A percentile compares a stretch with the other conserved stretches of the same genome.
Evolutionary conservation across 192 early-diverging fungal genomes (phyloP).

Genomic region (Backusella morwellensis): DNA sequence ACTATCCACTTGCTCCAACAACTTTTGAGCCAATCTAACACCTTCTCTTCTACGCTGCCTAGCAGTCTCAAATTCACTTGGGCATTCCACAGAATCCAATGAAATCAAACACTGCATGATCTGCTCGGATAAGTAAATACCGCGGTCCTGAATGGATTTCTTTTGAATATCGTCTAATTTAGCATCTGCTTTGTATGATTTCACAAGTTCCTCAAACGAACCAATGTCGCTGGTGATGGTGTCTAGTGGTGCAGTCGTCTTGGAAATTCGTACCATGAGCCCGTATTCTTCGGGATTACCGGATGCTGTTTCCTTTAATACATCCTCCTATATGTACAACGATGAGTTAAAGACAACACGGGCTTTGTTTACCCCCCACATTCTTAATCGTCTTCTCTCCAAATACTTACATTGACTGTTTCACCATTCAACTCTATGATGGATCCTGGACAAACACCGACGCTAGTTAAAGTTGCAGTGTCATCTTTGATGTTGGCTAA

Average conservation of each 20-base stretch:
- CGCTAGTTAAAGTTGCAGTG: slow-evolving; percentile 55
- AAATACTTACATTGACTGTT: slow-evolving; percentile 47
- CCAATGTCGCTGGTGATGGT: not conserved
- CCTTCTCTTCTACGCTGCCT: slow-evolving; percentile 74
- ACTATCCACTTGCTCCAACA: slow-evolving; percentile 75
- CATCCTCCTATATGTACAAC: not conserved
- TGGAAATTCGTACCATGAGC: slow-evolving; percentile 45
- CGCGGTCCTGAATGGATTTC: slow-evolving; percentile 67
- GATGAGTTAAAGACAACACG: not conserved
- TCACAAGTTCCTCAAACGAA: slow-evolving; percentile 26
- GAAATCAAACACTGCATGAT: slow-evolving; percentile 77
- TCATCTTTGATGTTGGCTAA: slow-evolving; percentile 76
- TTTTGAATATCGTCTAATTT: slow-evolving; percentile 35
- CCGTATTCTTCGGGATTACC: slow-evolving; percentile 53
- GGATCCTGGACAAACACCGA: slow-evolving; percentile 70
- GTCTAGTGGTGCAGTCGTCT: slow-evolving; percentile 35
- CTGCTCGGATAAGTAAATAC: slow-evolving; percentile 66
- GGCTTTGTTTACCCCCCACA: too few relatives aligned
- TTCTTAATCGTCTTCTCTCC: too few relatives aligned
- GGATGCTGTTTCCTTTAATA: slow-evolving; percentile 31
- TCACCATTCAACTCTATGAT: slow-evolving; percentile 76
- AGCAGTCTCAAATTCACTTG: slow-evolving; percentile 66
- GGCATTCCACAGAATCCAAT: slow-evolving; percentile 69
- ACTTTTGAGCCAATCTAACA: slow-evolving; percentile 67
- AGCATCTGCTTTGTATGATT: slow-evolving; percentile 33